Evolutionary conservation across 2,329 filamentous ascomycete species (phyloP).

Genomic region (Acarospora socialis): DNA sequence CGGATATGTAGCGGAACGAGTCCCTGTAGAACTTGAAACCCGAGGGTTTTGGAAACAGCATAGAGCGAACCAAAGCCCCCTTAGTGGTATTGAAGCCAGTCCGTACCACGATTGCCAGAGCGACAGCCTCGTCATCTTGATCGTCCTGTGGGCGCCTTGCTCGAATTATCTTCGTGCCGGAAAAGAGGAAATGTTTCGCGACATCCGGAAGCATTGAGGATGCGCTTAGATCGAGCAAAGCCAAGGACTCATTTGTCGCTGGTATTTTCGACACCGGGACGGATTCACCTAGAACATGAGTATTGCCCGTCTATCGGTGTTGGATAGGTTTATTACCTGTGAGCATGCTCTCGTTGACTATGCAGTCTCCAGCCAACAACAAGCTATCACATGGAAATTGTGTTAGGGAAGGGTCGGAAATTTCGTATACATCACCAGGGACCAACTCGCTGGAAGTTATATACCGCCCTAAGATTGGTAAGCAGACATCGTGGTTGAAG

Average conservation of each 20-base stretch:
- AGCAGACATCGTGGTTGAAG: slow-evolving; percentile 13
- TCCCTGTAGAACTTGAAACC: slow-evolving; percentile 98
- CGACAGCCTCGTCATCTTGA: slow-evolving; percentile 74
- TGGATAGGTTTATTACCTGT: slow-evolving; percentile 42
- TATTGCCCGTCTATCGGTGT: too few relatives aligned
- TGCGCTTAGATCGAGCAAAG: slow-evolving; percentile 60
- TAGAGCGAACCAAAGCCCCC: slow-evolving; percentile 84
- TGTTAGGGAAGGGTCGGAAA: slow-evolving; percentile 78
- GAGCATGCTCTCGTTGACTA: slow-evolving; percentile 98
- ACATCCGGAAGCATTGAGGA: slow-evolving; percentile 71
- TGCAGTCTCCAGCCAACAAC: slow-evolving; percentile 83
- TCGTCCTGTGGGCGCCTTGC: slow-evolving; percentile 78
- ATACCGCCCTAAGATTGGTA: slow-evolving; percentile 50
- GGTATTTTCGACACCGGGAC: slow-evolving; percentile 91
- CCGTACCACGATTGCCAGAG: slow-evolving; percentile 78
- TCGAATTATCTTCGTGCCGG: slow-evolving; percentile 87
- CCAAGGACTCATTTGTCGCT: slow-evolving; percentile 65
- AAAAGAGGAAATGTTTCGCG: slow-evolving; percentile 82
- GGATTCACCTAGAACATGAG: slow-evolving; percentile 63
- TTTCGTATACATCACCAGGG: slow-evolving; percentile 90
- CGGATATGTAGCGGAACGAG: slow-evolving; percentile 92
- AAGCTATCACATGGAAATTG: slow-evolving; percentile 90
- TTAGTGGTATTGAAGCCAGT: slow-evolving; percentile 98
- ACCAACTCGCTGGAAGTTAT: slow-evolving; percentile 78
- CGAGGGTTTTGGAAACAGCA: slow-evolving; percentile 96